phyloP scores from a whole-genome alignment of 2,329 filamentous ascomycete genomes.

The Fusarium annulatum region DNA sequence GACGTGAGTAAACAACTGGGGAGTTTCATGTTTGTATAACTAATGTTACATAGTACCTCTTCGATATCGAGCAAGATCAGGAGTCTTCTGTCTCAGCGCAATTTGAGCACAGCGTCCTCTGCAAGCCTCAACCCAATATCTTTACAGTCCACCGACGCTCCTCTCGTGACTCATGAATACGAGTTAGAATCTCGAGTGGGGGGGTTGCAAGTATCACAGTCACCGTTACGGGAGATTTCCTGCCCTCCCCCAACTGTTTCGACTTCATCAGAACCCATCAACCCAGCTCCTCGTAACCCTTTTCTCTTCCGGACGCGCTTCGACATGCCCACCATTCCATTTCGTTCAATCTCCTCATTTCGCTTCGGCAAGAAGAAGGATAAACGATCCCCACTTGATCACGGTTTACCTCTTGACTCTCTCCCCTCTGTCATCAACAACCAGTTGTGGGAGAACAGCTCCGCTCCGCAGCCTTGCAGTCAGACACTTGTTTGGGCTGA shows the following conservation, averaged over 20 bases:
- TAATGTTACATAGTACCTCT: slow-evolving; percentile 12
- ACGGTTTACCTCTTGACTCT: slow-evolving; percentile 19
- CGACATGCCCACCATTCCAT: slow-evolving; percentile 40
- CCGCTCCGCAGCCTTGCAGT: slow-evolving; percentile 18
- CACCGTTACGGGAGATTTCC: background rate
- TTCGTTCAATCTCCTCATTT: slow-evolving; percentile 36
- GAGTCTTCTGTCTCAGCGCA: slow-evolving; percentile 36
- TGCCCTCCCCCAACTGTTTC: background rate
- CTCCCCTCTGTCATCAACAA: slow-evolving; percentile 24
- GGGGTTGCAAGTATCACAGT: background rate
- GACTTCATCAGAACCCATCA: slow-evolving; percentile 9
- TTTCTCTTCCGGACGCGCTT: slow-evolving; percentile 51
- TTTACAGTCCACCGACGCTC: background rate
- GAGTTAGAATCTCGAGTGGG: slow-evolving; percentile 14
- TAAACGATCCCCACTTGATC: background rate
- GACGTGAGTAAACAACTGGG: slow-evolving; percentile 30
- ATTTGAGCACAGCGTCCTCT: slow-evolving; percentile 30
- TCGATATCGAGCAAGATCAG: slow-evolving; percentile 37
- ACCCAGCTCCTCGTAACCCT: slow-evolving; percentile 44
- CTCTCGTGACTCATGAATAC: slow-evolving; percentile 7
- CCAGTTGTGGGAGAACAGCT: slow-evolving; percentile 23
- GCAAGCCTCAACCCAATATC: slow-evolving; percentile 8
- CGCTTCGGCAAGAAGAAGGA: slow-evolving; percentile 21
- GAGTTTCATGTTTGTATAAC: background rate
- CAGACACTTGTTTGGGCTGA: slow-evolving; percentile 48